phyloP scores from a whole-genome alignment of 129 eudicot genomes.

The Escallonia herrerae region DNA sequence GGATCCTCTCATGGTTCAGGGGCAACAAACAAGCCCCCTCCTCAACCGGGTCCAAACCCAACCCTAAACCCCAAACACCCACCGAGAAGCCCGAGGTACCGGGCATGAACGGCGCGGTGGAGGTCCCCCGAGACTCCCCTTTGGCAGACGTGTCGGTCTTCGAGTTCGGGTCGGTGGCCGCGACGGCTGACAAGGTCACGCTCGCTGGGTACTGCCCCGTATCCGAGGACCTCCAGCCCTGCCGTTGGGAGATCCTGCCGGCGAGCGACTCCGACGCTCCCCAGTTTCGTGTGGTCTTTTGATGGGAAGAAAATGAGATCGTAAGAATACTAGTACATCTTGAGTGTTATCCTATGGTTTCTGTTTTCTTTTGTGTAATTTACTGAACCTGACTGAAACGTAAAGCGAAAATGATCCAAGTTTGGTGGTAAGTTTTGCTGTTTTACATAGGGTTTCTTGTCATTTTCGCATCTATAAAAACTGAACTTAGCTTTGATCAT shows the following conservation, averaged over 20 bases:
- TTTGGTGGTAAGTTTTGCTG: no score
- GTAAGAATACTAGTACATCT: not conserved
- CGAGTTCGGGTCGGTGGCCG: constrained; percentile 81
- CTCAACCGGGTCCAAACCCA: constrained; percentile 8
- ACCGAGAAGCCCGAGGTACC: constrained; percentile 31
- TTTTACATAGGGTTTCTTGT: no score
- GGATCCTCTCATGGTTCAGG: constrained; percentile 57
- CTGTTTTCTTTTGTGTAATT: no score
- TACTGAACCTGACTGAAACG: no score
- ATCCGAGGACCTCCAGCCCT: constrained; percentile 87
- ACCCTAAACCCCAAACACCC: constrained; percentile 15
- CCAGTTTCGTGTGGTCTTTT: constrained; percentile 87
- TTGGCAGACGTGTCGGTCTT: constrained; percentile 52
- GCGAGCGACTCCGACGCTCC: constrained; percentile 68
- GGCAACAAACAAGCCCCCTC: constrained; percentile 21
- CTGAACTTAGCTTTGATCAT: no score
- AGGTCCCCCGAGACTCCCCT: constrained; percentile 44
- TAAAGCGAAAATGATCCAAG: no score
- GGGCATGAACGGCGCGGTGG: constrained; percentile 85
- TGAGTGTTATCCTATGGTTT: no score
- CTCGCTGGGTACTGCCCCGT: constrained; percentile 95
- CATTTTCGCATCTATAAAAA: no score
- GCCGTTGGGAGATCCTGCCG: constrained; percentile 94
- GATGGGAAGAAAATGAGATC: not conserved
- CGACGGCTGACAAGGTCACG: constrained; percentile 77